Evolutionary conservation across 129 eudicot genomes (phyloP), one percentile per base, ranked within the genome.

Genomic region (Lonicera japonica): DNA sequence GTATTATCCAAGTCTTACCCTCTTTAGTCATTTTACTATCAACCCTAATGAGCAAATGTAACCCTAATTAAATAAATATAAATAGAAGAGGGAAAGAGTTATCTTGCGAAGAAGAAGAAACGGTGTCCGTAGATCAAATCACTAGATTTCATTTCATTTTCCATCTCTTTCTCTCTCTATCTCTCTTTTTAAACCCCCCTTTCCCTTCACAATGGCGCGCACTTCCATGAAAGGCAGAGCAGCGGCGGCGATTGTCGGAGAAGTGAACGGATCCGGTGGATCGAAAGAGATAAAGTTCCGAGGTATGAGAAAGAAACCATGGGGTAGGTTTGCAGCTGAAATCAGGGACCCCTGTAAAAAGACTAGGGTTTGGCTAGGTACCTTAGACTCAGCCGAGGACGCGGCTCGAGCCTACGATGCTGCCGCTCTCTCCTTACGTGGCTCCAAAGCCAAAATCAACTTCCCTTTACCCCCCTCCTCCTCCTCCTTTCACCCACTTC

Each of bases 241-340:
- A 14, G 70, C 81, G 25, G 39, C 45, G 21, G 55, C 65, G 55
- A 46, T 36, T 14, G 51, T 51, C 10, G 62, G 23, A 14, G 36
- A 29, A 48, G 61, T 34, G 1, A 54, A 64, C 17, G 83, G 86
- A 77, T 70, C 89, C n/a, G n/a, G n/a, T 16, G 79, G 70, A 78
- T 66, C 80, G 16, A 73, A 73, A 45, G 94, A 74, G 74, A 72
- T 86, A 24, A 73, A 70, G 58, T 91, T 55, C 61, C 75, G 97
- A 12, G 97, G 97, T 2, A 94, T 91, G 7, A 57, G 97, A 40
- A 87, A 87, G 66, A 63, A 95, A 47, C 97, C 97, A 22, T 91
- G 96, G 96, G 97, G 97, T 0, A 73, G 77, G 25, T 91, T 55
- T 64, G 97, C 95, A 0, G 97, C 97, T 0, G 97, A 91, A 80